These are phyloP conservation scores for Fusarium multiceps DNA, from an alignment of 2,329 filamentous ascomycete genomes.

Conservation along the genomic window DNA sequence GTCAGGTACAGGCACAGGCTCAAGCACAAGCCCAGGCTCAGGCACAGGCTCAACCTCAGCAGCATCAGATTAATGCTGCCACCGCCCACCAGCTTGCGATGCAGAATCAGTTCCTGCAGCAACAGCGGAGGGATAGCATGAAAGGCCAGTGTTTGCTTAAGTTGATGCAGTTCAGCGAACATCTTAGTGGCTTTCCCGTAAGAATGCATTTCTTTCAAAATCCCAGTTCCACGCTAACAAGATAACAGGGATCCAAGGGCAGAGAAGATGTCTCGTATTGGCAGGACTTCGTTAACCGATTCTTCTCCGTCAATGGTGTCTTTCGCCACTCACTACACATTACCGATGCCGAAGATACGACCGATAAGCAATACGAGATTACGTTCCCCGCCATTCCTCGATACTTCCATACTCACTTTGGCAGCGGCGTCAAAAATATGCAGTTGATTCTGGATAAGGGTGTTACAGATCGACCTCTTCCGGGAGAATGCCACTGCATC, in stretches of 20 bases:
- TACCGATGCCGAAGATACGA: constrained; percentile 65
- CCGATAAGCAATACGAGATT: constrained; percentile 87
- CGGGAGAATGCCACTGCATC: constrained; percentile 76
- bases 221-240: constrained; percentile 6
- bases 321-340: constrained; percentile 78
- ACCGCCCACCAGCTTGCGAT: constrained; percentile 53
- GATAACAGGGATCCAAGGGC: constrained; percentile 63
- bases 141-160: constrained; percentile 69
- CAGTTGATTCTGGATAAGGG: constrained; percentile 84
- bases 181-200: constrained; percentile 68
- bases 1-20: constrained; percentile 49
- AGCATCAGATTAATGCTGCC: constrained; percentile 47
- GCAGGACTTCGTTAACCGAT: constrained; percentile 80
- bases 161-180: constrained; percentile 71
- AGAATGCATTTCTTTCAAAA: constrained; percentile 31
- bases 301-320: constrained; percentile 82
- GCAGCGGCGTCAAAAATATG: constrained; percentile 85
- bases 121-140: constrained; percentile 62
- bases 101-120: constrained; percentile 53
- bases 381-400: constrained; percentile 82
- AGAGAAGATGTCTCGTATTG: constrained; percentile 80
- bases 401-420: constrained; percentile 91
- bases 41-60: constrained; percentile 47
- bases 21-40: constrained; percentile 51
- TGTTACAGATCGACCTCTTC: constrained; percentile 64